Base-by-base conservation (phyloP, 2,329 filamentous ascomycete genomes). In the Fusarium odoratissimum region DNA sequence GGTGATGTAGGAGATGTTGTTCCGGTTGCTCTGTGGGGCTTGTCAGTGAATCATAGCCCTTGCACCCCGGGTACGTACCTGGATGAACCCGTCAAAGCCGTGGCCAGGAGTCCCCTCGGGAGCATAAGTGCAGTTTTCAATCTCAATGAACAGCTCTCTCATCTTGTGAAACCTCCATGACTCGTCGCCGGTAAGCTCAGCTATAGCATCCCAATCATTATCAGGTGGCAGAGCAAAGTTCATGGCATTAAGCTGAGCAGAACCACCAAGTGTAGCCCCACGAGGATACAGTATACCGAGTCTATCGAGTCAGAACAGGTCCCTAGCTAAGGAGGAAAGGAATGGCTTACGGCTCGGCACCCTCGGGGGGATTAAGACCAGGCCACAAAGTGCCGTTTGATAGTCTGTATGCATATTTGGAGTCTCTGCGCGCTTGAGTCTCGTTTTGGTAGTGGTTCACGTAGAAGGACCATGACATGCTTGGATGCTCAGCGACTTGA, bases 401-500 rank as follows among this genome's bases (percentile, higher is more conserved):
- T 2, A 73, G 65, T 2, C 49, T 35, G 13, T 78, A 78, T 3
- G 67, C 71, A 40, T 54, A 77, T 38, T 76, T 78, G 23, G 58
- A 63, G 30, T 78, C 75, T 25, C 74, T 42, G 0, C 48, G 55
- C 0, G 73, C 75, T 30, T 76, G 71, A 1, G 71, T 73, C 8
- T 71, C 60, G 31, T 78, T 74, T 38, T 69, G 79, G 74, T 90
- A 91, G 77, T 91, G 89, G 60, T 86, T 85, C 49, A 91, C 88
- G 64, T 85, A 92, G 80, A 89, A 91, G 76, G 88, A 84, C 89
- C 89, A 91, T 1, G 76, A 71, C 59, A 77, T 77, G 35, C 23
- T 63, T 0, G 67, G 64, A 3, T 71, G 25, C 31, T 77, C 73
- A 1, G 74, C 31, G 4, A 64, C 67, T 5, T 11, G 4, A 28